These are phyloP conservation scores for Suhomyces pyralidae DNA, from an alignment of 805 yeast species.

Conservation along the genomic window DNA sequence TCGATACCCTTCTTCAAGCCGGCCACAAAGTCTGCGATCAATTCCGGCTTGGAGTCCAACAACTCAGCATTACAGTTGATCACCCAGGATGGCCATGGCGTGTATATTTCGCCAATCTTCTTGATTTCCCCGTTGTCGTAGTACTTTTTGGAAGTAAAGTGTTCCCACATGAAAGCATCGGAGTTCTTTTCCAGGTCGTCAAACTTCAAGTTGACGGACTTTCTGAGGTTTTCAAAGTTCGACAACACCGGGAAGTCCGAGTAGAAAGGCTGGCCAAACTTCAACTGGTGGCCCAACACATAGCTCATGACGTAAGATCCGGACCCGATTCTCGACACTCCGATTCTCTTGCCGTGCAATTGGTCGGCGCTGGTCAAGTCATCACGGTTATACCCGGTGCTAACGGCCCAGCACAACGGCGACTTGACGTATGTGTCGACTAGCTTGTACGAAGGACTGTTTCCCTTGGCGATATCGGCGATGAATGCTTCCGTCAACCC, in stretches of 20 bases:
- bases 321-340: slow-evolving; percentile 83
- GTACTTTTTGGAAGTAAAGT: slow-evolving; percentile 83
- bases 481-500: slow-evolving; percentile 92
- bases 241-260: slow-evolving; percentile 55
- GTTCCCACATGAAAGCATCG: slow-evolving; percentile 96
- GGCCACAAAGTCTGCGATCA: slow-evolving; percentile 39
- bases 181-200: slow-evolving; percentile 37
- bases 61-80: slow-evolving; percentile 51
- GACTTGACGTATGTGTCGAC: slow-evolving; percentile 82
- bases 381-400: slow-evolving; percentile 64
- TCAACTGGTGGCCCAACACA: slow-evolving; percentile 65
- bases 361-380: slow-evolving; percentile 53
- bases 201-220: slow-evolving; percentile 61
- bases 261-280: slow-evolving; percentile 52
- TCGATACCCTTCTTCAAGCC: slow-evolving; percentile 66
- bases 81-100: slow-evolving; percentile 98
- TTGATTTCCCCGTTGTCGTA: slow-evolving; percentile 79
- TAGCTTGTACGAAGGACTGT: slow-evolving; percentile 50
- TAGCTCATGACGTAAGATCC: slow-evolving; percentile 91
- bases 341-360: slow-evolving; percentile 61
- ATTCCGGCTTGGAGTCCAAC: slow-evolving; percentile 22
- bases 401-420: slow-evolving; percentile 87
- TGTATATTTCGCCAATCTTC: slow-evolving; percentile 80
- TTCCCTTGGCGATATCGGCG: slow-evolving; percentile 74
- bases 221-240: slow-evolving; percentile 73